Evolutionary conservation across 2,329 filamentous ascomycete species (phyloP).

Genomic region (Leptosphaerulina australis): DNA sequence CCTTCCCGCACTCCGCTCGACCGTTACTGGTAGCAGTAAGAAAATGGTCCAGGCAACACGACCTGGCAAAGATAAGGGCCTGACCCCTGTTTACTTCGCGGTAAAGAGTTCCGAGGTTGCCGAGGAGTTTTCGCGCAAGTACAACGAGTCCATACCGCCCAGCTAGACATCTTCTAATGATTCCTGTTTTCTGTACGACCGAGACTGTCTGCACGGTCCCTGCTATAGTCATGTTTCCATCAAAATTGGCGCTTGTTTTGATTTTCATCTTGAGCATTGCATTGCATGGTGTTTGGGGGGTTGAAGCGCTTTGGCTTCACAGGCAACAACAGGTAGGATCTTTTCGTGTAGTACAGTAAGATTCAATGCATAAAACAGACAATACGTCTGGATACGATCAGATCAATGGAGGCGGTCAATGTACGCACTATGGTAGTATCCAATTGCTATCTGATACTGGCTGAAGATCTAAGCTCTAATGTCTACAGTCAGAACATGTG

Average conservation of each 20-base stretch:
- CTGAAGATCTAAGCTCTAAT: no score
- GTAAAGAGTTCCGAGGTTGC: constrained; percentile 40
- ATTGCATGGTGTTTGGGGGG: constrained; percentile 24
- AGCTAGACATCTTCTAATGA: constrained; percentile 10
- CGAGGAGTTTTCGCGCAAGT: constrained; percentile 37
- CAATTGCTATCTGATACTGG: no score
- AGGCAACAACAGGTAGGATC: constrained; percentile 4
- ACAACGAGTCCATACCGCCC: constrained; percentile 36
- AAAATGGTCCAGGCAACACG: constrained; percentile 39
- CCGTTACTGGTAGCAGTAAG: constrained; percentile 31
- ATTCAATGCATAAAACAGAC: constrained; percentile 3
- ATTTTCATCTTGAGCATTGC: constrained; percentile 22
- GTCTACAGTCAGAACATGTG: no score
- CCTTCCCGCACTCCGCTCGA: constrained; percentile 32
- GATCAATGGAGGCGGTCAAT: no score
- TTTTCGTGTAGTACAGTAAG: constrained; percentile 12
- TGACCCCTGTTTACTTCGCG: constrained; percentile 31
- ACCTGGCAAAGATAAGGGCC: constrained; percentile 34
- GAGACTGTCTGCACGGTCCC: background rate
- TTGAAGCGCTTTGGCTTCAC: constrained; percentile 3
- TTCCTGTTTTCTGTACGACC: background rate
- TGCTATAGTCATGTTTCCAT: background rate
- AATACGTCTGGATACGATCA: no score
- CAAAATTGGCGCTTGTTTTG: constrained; percentile 17
- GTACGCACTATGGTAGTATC: no score